Percentiles rank a stretch among this genome's conserved stretches.
phyloP scores from a whole-genome alignment of 2,329 filamentous ascomycete species.

The Thielaviopsis cerberus region DNA sequence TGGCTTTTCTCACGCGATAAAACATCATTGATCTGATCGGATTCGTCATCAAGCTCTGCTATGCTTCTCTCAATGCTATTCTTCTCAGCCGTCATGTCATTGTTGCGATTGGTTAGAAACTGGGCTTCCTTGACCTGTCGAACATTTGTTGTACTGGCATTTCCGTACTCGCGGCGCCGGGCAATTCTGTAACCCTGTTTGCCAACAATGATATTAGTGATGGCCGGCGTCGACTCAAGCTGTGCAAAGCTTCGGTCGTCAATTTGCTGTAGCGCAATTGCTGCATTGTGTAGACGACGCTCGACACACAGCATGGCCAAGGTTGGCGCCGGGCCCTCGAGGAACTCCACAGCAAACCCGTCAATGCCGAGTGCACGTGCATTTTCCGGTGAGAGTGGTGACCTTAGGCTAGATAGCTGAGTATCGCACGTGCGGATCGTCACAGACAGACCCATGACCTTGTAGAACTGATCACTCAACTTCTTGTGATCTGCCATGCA shows the following conservation, averaged over 20 bases:
- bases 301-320: constrained; percentile 74
- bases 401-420: constrained; percentile 33
- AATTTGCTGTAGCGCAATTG: constrained; percentile 44
- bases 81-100: constrained; percentile 50
- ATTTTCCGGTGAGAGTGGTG: constrained; percentile 36
- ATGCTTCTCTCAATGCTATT: constrained; percentile 38
- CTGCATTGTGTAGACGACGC: constrained; percentile 48
- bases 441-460: constrained; percentile 47
- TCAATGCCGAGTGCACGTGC: constrained; percentile 48
- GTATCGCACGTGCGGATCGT: constrained; percentile 46
- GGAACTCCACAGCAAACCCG: constrained; percentile 58
- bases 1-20: constrained; percentile 21
- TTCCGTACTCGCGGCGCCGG: constrained; percentile 64
- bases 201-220: constrained; percentile 54
- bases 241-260: constrained; percentile 47
- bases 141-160: constrained; percentile 49
- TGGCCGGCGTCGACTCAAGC: constrained; percentile 36
- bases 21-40: constrained; percentile 19
- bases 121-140: constrained; percentile 44
- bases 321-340: constrained; percentile 67
- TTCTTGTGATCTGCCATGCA: constrained; percentile 55
- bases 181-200: constrained; percentile 44
- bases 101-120: constrained; percentile 56
- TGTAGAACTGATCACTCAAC: constrained; percentile 47
- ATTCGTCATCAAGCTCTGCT: constrained; percentile 22